Evolutionary conservation across 148 eudicot species (phyloP), one percentile per base, ranked within the genome.

Genomic region (Persicaria tinctoria): DNA sequence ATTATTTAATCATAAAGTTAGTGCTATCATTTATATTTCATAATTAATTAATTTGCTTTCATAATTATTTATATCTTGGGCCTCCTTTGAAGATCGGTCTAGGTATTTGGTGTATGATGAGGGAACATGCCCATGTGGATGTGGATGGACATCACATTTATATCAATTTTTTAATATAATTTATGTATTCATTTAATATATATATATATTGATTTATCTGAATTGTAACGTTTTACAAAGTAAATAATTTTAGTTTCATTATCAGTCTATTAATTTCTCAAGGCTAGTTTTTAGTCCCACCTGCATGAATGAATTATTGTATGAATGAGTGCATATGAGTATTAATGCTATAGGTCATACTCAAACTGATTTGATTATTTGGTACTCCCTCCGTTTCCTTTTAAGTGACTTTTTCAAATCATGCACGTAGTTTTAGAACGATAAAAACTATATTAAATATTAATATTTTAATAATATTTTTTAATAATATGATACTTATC

Each of bases 61-160:
- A 5, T 57, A 57, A 18, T 57, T 32, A 32, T 32, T 32, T 32
- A 32, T 32, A 32, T 32, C 1, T 32, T 32, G 41, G 41, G 41
- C 41, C 41, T 32, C 41, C 41, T 2, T 32, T 32, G 41, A 32
- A 32, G 53, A 12, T 50, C 53, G 12, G 13, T 50, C 9, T 50
- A 8, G 53, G 53, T 50, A 50, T 3, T 55, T 55, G 3, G 66
- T 59, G 20, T 59, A 20, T 32, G 20, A 3, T 0, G n/a, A 66
- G 70, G 70, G 70, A 66, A 66, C 70, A 66, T 66, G 70, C 70
- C 70, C 47, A 66, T 66, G 70, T 66, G 70, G 4, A 41, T 64
- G 70, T 64, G 46, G 70, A 66, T 66, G 70, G 70, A 66, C 70
- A 66, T 66, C 17, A 66, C 47, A 66, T 66, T 66, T 66, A 66